Conservation (phyloP, 345 rosid species). For the Salix brachista region DNA sequence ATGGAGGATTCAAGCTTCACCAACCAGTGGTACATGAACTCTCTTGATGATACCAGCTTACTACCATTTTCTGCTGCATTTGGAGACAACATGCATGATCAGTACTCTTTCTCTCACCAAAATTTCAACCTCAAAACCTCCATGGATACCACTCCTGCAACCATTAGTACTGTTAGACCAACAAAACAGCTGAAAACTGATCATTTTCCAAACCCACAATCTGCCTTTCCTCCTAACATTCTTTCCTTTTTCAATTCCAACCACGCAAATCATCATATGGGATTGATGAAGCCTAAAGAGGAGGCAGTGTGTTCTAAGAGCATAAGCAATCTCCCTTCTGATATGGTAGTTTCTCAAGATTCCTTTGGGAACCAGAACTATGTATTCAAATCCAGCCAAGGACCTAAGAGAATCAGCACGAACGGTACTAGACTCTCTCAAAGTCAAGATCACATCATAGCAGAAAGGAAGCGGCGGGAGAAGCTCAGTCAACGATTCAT, state of each 20-base stretch:
- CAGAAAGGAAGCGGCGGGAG: slow-evolving; percentile 65
- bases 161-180: slow-evolving; percentile 24
- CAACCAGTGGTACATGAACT: slow-evolving; percentile 46
- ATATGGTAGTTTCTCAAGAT: slow-evolving; percentile 23
- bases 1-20: slow-evolving; percentile 47
- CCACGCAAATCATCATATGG: slow-evolving; percentile 31
- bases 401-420: slow-evolving; percentile 25
- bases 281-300: slow-evolving; percentile 42
- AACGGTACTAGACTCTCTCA: slow-evolving; percentile 35
- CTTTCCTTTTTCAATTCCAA: slow-evolving; percentile 30
- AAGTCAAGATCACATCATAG: slow-evolving; percentile 56
- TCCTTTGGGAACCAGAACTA: slow-evolving; percentile 33
- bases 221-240: slow-evolving; percentile 21
- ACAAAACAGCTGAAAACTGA: slow-evolving; percentile 36
- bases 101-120: slow-evolving; percentile 14
- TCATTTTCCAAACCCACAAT: slow-evolving; percentile 22
- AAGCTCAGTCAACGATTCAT: slow-evolving; percentile 63
- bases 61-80: slow-evolving; percentile 41
- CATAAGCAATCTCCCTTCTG: slow-evolving; percentile 20
- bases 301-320: slow-evolving; percentile 26
- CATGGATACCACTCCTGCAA: slow-evolving; percentile 1
- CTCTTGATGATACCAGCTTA: slow-evolving; percentile 36
- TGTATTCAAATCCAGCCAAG: slow-evolving; percentile 30
- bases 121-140: slow-evolving; percentile 22
- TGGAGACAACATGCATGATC: slow-evolving; percentile 33